Base-by-base conservation (phyloP, 257 asterid species). In the Pogostemon cablin region DNA sequence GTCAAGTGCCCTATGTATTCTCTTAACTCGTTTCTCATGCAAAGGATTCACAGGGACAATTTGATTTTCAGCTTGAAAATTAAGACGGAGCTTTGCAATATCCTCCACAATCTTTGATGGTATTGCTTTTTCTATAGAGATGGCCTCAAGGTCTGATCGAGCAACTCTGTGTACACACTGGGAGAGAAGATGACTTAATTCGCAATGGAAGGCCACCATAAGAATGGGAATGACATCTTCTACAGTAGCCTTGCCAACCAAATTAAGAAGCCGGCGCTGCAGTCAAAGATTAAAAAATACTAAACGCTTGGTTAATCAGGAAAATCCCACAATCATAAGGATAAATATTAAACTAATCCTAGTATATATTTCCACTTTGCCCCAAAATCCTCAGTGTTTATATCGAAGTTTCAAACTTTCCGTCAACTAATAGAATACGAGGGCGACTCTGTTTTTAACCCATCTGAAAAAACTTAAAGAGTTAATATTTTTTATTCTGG, bases 191-290 rank as follows among this genome's bases (percentile, higher is more conserved):
- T 87, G 82, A 61, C 67, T 75, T 47, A 81, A 56, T 62, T 85
- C 80, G 68, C 93, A 87, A 65, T 87, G 79, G 56, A 70, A 85
- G 69, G 96, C 87, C 4, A 73, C 90, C 42, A 42, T 20, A 39
- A 85, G 83, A 56, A 89, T 82, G 44, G 84, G 93, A 77, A 85
- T 72, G 9, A 89, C 83, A 70, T 89, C 95, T 73, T 87, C 96
- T 41, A 77, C 81, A 42, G 67, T 38, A 35, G 91, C 90, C 84
- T 84, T 89, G 5, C 71, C 82, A 5, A 79, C 86, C 80, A 87
- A 81, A 73, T 81, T 80, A 67, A 82, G 78, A 78, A 89, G 93
- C 37, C 79, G 87, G 15, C 85, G 79, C 96, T 89, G 91, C 75
- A 80, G 75, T 75, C 66, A n/a, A 50, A 73, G 68, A 71, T 25